A percentile compares a stretch with the other conserved stretches of the same genome.
Evolutionary conservation across 202 grass and related monocot genomes (phyloP).

Genomic region (Saccharum hybrid): DNA sequence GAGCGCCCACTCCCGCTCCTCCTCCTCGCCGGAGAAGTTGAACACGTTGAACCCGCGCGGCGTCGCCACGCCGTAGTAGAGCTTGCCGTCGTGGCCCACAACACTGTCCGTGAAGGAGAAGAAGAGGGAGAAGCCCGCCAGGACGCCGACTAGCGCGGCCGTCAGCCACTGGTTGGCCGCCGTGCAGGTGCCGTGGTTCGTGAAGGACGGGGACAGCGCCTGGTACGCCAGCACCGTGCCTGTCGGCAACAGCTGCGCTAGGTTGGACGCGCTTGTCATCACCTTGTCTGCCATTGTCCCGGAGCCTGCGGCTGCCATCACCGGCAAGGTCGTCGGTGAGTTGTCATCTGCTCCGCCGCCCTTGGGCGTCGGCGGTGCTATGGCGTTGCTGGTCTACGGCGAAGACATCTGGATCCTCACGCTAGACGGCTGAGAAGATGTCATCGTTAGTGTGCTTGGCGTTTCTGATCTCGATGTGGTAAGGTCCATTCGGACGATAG

Average conservation of each 20-base stretch:
- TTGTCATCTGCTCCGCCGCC: not conserved
- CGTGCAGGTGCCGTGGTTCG: not conserved
- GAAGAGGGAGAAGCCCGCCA: not conserved
- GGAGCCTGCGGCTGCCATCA: not conserved
- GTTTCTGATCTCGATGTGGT: not conserved
- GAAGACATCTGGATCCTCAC: not conserved
- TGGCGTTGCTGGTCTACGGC: not conserved
- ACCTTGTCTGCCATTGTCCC: not conserved
- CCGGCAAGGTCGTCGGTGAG: not conserved
- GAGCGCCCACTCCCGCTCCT: not conserved
- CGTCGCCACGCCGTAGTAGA: constrained; percentile 18
- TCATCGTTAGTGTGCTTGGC: not conserved
- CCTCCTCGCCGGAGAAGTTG: not conserved
- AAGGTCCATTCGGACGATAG: not conserved
- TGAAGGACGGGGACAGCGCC: constrained; percentile 15
- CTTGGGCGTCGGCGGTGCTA: not conserved
- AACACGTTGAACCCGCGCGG: constrained; percentile 15
- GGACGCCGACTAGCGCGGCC: not conserved
- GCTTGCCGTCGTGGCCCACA: not conserved
- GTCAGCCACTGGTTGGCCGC: constrained; percentile 2
- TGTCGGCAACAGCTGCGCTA: constrained; percentile 9
- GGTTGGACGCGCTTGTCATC: not conserved
- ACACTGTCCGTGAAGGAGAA: constrained; percentile 25
- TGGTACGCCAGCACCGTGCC: constrained; percentile 24
- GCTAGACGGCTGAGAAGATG: not conserved